These are phyloP conservation scores for Zygotorulaspora danielsina DNA, from an alignment of 805 yeast species.

Conservation along the genomic window DNA sequence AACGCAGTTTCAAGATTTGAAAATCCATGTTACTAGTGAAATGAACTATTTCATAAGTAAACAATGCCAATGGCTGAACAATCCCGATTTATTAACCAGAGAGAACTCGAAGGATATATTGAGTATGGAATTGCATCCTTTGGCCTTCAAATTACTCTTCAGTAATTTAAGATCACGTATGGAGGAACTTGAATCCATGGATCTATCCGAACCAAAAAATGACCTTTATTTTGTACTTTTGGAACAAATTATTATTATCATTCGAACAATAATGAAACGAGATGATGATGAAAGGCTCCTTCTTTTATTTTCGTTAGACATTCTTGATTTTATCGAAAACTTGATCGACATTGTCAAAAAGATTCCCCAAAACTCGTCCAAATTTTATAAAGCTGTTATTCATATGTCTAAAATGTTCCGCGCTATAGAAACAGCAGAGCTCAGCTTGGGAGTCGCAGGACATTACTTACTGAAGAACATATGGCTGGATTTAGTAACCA, in stretches of 20 bases:
- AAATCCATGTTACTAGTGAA: conserved; percentile 35
- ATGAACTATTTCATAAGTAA: conserved; percentile 48
- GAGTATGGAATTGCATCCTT: conserved; percentile 60
- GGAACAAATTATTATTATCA: conserved; percentile 47
- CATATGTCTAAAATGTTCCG: conserved; percentile 35
- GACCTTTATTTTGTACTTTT: conserved; percentile 37
- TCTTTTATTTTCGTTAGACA: conserved; percentile 34
- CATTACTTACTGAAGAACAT: conserved; percentile 46
- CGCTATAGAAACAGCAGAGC: conserved; percentile 32
- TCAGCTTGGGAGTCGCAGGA: conserved; percentile 34
- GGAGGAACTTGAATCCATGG: conserved; percentile 28
- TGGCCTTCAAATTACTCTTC: conserved; percentile 47
- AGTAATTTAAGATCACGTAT: conserved; percentile 41
- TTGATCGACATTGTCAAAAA: conserved; percentile 26
- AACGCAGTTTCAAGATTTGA: conserved; percentile 20
- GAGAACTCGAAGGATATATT: conserved; percentile 71
- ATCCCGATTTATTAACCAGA: conserved; percentile 51
- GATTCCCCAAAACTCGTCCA: conserved; percentile 24
- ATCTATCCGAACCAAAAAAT: conserved; percentile 23
- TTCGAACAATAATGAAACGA: conserved; percentile 39
- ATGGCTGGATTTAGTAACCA: conserved; percentile 44
- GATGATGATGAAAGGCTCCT: conserved; percentile 36
- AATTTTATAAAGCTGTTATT: conserved; percentile 33
- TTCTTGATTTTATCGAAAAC: conserved; percentile 36
- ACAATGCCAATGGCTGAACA: conserved; percentile 47